Conservation (phyloP, 1,284 basidiomycete species). For the Rhodotorula mucilaginosa region DNA sequence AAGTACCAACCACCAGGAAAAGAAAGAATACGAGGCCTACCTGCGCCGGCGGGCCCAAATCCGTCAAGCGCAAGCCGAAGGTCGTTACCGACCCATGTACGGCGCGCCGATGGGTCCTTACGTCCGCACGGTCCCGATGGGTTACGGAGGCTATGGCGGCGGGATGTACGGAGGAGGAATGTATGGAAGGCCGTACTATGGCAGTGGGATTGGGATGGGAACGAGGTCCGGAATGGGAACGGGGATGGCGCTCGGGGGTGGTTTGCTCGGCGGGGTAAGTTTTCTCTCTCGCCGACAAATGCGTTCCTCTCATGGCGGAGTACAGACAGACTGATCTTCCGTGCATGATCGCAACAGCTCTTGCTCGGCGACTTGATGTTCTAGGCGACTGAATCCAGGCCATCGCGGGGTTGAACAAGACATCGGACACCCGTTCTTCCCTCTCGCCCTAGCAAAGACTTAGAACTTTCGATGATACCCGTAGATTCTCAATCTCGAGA, state of each 20-base stretch:
- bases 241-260: constrained; percentile 12
- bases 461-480: too few relatives aligned
- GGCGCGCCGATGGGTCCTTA: constrained; percentile 1
- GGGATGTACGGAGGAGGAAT: background rate
- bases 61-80: constrained; percentile 16
- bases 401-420: too few relatives aligned
- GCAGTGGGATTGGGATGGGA: background rate
- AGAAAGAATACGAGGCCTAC: constrained; percentile 39
- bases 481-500: too few relatives aligned
- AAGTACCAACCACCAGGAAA: constrained; percentile 21
- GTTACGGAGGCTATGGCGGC: constrained; percentile 12
- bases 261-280: constrained; percentile 10
- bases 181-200: constrained; percentile 8
- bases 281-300: too few relatives aligned
- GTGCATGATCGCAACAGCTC: background rate
- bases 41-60: constrained; percentile 26
- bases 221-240: constrained; percentile 1
- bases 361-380: constrained; percentile 20
- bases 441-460: too few relatives aligned
- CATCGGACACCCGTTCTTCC: too few relatives aligned
- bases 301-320: background rate
- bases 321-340: background rate
- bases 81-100: constrained; percentile 20
- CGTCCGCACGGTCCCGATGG: too few relatives aligned
- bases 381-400: background rate